A percentile compares a stretch with the other conserved stretches of the same genome.
These are phyloP conservation scores for Kuraishia cidri DNA, from an alignment of 805 yeast species.

Conservation along the genomic window DNA sequence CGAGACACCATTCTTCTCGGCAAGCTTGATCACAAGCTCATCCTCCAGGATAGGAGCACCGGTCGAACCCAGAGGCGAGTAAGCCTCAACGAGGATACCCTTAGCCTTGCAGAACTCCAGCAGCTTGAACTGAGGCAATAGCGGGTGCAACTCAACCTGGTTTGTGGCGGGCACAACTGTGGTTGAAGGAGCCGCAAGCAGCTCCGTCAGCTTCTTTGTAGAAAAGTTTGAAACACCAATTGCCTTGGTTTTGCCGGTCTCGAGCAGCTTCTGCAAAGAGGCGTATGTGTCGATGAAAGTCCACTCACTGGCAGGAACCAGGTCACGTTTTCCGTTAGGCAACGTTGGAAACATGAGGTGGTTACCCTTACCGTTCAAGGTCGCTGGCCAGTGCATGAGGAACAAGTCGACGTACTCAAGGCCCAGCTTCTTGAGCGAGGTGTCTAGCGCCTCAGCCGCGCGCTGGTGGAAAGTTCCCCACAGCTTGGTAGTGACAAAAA, in stretches of 20 bases:
- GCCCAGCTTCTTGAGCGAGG: constrained; percentile 52
- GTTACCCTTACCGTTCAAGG: constrained; percentile 28
- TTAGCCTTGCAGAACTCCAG: constrained; percentile 40
- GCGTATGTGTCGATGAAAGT: constrained; percentile 52
- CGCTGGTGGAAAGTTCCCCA: constrained; percentile 45
- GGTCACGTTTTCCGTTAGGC: constrained; percentile 17
- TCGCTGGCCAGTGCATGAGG: constrained; percentile 78
- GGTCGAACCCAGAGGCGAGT: constrained; percentile 66
- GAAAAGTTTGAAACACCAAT: constrained; percentile 77
- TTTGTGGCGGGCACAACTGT: constrained; percentile 56
- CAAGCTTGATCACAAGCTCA: constrained; percentile 29
- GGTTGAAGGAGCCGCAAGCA: constrained; percentile 38
- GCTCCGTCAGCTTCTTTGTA: constrained; percentile 35
- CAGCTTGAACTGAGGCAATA: constrained; percentile 54
- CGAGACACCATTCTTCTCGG: constrained; percentile 28
- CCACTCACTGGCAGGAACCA: constrained; percentile 17
- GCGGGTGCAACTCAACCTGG: constrained; percentile 73
- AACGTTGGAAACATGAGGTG: constrained; percentile 16
- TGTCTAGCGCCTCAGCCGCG: constrained; percentile 44
- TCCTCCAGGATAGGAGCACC: constrained; percentile 44
- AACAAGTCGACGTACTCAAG: constrained; percentile 73
- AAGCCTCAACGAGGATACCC: constrained; percentile 58
- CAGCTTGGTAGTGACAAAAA: constrained; percentile 67
- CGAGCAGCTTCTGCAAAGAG: constrained; percentile 46
- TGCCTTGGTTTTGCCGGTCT: constrained; percentile 42